Evolutionary conservation across 805 yeast genomes (phyloP), one percentile per base, ranked within the genome.

Genomic region (Saturnispora diversa): DNA sequence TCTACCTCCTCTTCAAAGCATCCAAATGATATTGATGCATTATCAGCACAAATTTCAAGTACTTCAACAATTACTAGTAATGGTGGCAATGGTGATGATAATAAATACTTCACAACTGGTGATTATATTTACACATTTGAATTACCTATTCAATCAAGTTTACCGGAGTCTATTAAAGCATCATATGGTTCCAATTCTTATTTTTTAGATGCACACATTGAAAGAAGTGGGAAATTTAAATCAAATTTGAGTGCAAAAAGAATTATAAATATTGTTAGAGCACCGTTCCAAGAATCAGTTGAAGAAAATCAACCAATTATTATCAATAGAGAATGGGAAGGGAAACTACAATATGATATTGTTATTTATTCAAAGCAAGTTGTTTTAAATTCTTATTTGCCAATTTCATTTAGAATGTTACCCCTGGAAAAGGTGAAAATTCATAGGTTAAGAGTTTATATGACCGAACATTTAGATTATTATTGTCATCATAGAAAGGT

Each of bases 241-340:
- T 67, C 86, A 19, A 83, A 81, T 50, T 60, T 92, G 21, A 53
- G 62, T 6, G 92, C 87, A 1, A 67, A 69, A 41, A 57, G 74
- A 27, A 84, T 84, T 1, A 69, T 92, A 2, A 68, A 65, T 1
- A 64, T 92, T 13, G 74, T 92, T 4, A 67, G 98, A 47, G 70
- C 87, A 0, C 88, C 88, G 9, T 69, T 84, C 1, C 87, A 83
- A 43, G 74, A 74, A 28, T 83, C 86, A 30, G 71, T 81, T 19
- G 97, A 92, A 56, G 90, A 84, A 54, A 79, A 82, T 47, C 98
- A 92, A 56, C 97, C 98, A 0, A 90, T 92, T 40, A 84, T 86
- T 4, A 86, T 92, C 27, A 71, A 81, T 21, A 70, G 94, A 44
- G 90, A 84, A 49, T 92, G 98, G 98, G 97, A 90, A 58, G 87